Evolutionary conservation across 352 stramenopile species (phyloP).

Genomic region (Phytopythium montanum): DNA sequence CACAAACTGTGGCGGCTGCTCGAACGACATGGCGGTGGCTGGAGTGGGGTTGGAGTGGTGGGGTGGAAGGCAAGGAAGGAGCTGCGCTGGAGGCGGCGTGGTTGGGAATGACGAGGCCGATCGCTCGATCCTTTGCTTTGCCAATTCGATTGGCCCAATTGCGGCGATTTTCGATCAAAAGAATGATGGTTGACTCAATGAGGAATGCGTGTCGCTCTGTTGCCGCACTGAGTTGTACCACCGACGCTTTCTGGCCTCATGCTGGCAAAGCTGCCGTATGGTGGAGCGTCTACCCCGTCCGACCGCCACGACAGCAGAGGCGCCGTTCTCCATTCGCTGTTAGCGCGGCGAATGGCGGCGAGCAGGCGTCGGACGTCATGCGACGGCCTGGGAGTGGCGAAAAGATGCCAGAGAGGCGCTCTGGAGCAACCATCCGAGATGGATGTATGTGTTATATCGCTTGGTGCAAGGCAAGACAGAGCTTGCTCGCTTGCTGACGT

Average conservation of each 20-base stretch:
- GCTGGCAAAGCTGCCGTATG: neutral
- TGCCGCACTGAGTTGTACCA: neutral
- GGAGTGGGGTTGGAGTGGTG: neutral
- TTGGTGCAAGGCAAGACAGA: too few relatives aligned
- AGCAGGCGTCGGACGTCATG: neutral
- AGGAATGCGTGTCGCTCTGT: neutral
- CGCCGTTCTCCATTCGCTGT: neutral
- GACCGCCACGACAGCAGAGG: neutral
- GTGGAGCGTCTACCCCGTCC: neutral
- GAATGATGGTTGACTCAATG: neutral
- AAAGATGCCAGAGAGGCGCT: too few relatives aligned
- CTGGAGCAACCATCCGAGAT: too few relatives aligned
- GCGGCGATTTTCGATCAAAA: too few relatives aligned
- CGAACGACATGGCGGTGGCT: slow-evolving; percentile 22
- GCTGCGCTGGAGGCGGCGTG: neutral
- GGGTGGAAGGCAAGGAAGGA: neutral
- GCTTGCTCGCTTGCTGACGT: too few relatives aligned
- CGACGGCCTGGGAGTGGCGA: too few relatives aligned
- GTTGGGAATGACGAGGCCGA: neutral
- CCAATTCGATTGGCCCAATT: too few relatives aligned
- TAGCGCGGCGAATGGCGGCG: neutral
- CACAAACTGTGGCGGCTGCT: slow-evolving; percentile 29
- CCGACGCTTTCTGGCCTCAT: neutral
- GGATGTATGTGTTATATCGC: too few relatives aligned
- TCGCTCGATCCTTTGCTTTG: neutral